phyloP scores from a whole-genome alignment of 257 asterid species.

The Eucommia ulmoides region DNA sequence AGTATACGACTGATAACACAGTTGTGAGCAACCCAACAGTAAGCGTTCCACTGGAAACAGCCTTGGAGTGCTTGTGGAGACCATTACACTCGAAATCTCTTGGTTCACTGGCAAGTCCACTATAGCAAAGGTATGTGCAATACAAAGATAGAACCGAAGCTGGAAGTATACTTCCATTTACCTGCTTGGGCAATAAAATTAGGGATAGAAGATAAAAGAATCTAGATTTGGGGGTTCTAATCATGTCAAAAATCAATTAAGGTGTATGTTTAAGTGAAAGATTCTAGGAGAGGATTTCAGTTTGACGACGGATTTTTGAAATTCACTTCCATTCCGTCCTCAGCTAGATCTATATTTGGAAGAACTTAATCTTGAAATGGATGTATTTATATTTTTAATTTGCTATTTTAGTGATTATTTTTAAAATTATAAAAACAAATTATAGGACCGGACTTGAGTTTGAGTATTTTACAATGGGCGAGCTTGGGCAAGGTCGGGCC shows the following conservation, averaged over 20 bases:
- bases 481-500: too few relatives aligned
- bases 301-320: background rate
- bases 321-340: background rate
- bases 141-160: slow-evolving; percentile 78
- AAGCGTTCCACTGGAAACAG: slow-evolving; percentile 69
- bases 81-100: slow-evolving; percentile 84
- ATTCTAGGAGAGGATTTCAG: background rate
- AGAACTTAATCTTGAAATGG: too few relatives aligned
- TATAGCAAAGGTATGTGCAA: slow-evolving; percentile 93
- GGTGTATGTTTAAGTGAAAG: background rate
- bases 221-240: background rate
- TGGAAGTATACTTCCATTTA: slow-evolving; percentile 82
- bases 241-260: background rate
- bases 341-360: too few relatives aligned
- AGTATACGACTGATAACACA: slow-evolving; percentile 73
- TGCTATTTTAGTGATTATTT: too few relatives aligned
- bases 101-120: slow-evolving; percentile 88
- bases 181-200: slow-evolving; percentile 22
- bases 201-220: background rate
- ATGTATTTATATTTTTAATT: too few relatives aligned
- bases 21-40: slow-evolving; percentile 67
- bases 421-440: too few relatives aligned
- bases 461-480: too few relatives aligned
- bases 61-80: slow-evolving; percentile 76
- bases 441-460: too few relatives aligned